A percentile compares a stretch with the other conserved stretches of the same genome.
Evolutionary conservation across 75 land plant genomes (phyloP).

Genomic region (Picea glauca): DNA sequence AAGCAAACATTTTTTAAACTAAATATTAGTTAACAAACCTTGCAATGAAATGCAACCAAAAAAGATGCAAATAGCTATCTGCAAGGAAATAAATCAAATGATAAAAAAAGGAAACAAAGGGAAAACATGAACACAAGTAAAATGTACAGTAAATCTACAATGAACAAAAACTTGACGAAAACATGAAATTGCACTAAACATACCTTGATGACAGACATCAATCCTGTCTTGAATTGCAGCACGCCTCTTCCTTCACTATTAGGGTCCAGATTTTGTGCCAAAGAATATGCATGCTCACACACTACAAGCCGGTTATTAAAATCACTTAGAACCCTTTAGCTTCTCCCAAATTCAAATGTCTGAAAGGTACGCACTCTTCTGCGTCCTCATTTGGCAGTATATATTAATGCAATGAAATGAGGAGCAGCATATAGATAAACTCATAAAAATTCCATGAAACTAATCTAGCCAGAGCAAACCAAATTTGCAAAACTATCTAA

Average conservation of each 20-base stretch:
- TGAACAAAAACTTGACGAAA: not conserved
- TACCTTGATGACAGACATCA: conserved; percentile 97
- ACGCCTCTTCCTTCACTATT: conserved; percentile 97
- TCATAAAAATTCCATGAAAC: not conserved
- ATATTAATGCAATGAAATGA: not conserved
- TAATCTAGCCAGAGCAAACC: not conserved
- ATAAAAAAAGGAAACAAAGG: not conserved
- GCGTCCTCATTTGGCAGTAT: not conserved
- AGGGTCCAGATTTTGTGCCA: conserved; percentile 94
- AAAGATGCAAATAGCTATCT: not conserved
- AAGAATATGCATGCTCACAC: conserved; percentile 93
- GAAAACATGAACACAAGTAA: not conserved
- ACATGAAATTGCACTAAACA: not conserved
- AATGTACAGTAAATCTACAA: not conserved
- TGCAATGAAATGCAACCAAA: not conserved
- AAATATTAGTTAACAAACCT: not conserved
- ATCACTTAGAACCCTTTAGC: conserved; percentile 1
- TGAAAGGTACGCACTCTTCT: not conserved
- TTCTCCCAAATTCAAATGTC: not conserved
- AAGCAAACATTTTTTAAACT: not conserved
- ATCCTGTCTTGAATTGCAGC: conserved; percentile 94
- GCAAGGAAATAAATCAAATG: not conserved
- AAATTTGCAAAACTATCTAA: not conserved
- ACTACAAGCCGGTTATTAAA: conserved; percentile 37
- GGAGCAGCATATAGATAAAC: not conserved